A percentile compares a stretch with the other conserved stretches of the same genome.
phyloP scores from a whole-genome alignment of 306 rosid genomes.

The Cucurbita maxima region DNA sequence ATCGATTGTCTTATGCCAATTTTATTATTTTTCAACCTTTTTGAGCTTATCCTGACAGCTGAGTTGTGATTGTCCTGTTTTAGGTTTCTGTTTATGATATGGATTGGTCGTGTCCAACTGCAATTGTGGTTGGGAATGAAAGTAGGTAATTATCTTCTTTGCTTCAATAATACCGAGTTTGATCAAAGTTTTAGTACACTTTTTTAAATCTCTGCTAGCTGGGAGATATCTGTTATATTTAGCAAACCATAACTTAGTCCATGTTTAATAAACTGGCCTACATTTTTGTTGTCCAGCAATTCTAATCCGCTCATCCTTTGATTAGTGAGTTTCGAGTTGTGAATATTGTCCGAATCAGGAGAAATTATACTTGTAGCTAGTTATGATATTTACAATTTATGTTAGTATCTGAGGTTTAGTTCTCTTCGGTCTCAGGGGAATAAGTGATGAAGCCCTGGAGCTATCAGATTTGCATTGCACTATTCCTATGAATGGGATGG shows the following conservation, averaged over 20 bases:
- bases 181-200: not conserved
- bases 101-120: constrained; percentile 88
- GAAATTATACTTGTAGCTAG: not conserved
- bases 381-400: not conserved
- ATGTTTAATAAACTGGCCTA: not conserved
- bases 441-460: constrained; percentile 70
- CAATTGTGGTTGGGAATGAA: constrained; percentile 83
- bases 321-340: not conserved
- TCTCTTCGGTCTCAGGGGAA: constrained; percentile 43
- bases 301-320: not conserved
- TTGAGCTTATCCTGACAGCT: not conserved
- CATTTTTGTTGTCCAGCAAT: not conserved
- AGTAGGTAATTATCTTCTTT: constrained; percentile 37
- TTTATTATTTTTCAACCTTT: not conserved
- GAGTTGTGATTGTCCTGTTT: constrained; percentile 9
- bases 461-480: constrained; percentile 77
- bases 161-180: not conserved
- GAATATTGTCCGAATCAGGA: not conserved
- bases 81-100: constrained; percentile 70
- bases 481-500: constrained; percentile 94
- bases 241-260: not conserved
- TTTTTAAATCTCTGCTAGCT: not conserved
- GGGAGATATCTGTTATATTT: not conserved
- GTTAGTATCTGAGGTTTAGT: not conserved
- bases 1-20: not conserved